Evolutionary conservation across 345 rosid genomes (phyloP).

Genomic region (Hypericum perforatum): DNA sequence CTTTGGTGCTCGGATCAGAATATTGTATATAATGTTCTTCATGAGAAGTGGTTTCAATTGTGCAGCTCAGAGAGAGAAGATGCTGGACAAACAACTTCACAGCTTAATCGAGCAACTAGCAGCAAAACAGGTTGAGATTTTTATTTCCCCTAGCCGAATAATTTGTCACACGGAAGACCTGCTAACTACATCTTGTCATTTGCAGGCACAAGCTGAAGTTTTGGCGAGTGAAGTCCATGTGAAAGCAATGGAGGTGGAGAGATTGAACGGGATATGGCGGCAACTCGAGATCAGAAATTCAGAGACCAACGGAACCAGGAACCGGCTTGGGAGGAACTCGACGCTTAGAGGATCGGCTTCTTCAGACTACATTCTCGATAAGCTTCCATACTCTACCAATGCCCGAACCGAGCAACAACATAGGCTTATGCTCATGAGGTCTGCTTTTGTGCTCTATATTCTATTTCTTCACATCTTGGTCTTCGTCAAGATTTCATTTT

Average conservation of each 20-base stretch:
- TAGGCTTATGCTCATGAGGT: conserved; percentile 67
- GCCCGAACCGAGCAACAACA: conserved; percentile 51
- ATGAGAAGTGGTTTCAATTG: not conserved
- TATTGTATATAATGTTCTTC: conserved; percentile 3
- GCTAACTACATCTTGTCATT: conserved; percentile 9
- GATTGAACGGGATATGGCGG: conserved; percentile 54
- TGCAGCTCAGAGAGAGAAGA: conserved; percentile 88
- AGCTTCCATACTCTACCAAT: conserved; percentile 45
- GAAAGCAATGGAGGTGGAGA: conserved; percentile 69
- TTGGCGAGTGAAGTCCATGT: conserved; percentile 60
- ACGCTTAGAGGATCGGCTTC: conserved; percentile 47
- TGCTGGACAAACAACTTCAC: conserved; percentile 82
- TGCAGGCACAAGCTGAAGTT: conserved; percentile 82
- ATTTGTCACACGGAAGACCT: not conserved
- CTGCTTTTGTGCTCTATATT: conserved; percentile 78
- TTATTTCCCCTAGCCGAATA: not conserved
- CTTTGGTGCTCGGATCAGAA: not conserved
- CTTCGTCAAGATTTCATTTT: conserved; percentile 85
- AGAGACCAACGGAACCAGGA: conserved; percentile 56
- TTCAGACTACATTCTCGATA: conserved; percentile 37
- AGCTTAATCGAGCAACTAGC: conserved; percentile 85
- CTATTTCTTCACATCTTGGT: conserved; percentile 64
- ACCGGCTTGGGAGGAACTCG: conserved; percentile 55
- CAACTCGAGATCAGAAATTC: conserved; percentile 38
- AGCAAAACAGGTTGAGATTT: conserved; percentile 59